Percentiles rank a stretch among this genome's conserved stretches.
phyloP scores from a whole-genome alignment of 1,284 basidiomycete genomes.

The Cutaneotrichosporon sp. region DNA sequence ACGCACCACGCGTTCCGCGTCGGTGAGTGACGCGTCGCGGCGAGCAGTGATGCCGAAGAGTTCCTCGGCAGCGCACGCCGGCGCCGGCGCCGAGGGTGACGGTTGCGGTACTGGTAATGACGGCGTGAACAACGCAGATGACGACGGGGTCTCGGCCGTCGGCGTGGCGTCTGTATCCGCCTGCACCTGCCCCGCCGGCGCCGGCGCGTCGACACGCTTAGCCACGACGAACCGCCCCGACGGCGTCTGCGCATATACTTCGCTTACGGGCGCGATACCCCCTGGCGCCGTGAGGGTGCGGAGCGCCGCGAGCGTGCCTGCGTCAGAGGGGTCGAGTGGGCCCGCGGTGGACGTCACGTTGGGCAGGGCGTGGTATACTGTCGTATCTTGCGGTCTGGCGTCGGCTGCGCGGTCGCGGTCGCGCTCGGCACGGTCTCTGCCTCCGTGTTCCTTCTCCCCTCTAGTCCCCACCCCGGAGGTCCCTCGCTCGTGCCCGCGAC shows the following conservation, averaged over 20 bases:
- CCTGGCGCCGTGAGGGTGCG: background rate
- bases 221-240: constrained; percentile 25
- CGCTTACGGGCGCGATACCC: constrained; percentile 3
- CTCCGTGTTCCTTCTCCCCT: background rate
- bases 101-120: no score
- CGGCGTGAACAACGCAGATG: no score
- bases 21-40: constrained; percentile 37
- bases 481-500: no score
- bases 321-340: constrained; percentile 16
- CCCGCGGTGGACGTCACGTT: constrained; percentile 9
- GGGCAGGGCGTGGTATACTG: constrained; percentile 6
- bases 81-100: no score
- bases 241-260: constrained; percentile 26
- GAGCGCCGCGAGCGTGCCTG: constrained; percentile 9
- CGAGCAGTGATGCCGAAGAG: constrained; percentile 32
- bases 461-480: no score
- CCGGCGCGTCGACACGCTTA: constrained; percentile 15
- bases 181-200: background rate
- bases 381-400: constrained; percentile 3
- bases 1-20: constrained; percentile 34
- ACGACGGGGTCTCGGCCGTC: background rate
- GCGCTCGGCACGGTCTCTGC: background rate
- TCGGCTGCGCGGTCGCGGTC: background rate
- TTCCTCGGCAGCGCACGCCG: constrained; percentile 9
- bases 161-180: background rate